These are phyloP conservation scores for Aspergillus nanangensis DNA, from an alignment of 495 filamentous ascomycete genomes.

Conservation along the genomic window DNA sequence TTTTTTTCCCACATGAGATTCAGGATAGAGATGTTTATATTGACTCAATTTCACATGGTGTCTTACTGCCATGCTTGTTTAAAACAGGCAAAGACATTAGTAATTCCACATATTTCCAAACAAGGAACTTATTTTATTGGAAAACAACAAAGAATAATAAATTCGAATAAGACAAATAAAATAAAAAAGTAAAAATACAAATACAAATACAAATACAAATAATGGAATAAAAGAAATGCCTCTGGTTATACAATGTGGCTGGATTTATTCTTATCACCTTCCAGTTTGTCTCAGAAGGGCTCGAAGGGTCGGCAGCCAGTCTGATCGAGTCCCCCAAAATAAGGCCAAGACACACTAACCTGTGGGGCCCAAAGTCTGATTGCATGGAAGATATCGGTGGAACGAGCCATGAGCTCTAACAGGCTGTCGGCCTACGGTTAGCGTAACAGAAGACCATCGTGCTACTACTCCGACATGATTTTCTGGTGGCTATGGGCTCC, in stretches of 20 bases:
- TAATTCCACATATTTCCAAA: background rate
- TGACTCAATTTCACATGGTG: constrained; percentile 12
- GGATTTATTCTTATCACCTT: constrained; percentile 13
- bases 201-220: background rate
- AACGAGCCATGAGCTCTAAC: constrained; percentile 11
- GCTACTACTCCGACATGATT: background rate
- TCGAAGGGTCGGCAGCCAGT: constrained; percentile 3
- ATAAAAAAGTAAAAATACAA: too few species aligned
- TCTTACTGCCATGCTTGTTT: constrained; percentile 4
- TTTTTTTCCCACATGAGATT: too few species aligned
- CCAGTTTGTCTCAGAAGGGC: constrained; percentile 3
- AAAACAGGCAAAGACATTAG: constrained; percentile 3
- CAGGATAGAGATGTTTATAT: too few species aligned
- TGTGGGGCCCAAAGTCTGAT: constrained; percentile 10
- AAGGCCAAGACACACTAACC: constrained; percentile 16
- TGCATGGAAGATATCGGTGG: constrained; percentile 14
- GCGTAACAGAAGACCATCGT: constrained; percentile 1
- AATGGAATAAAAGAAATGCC: background rate
- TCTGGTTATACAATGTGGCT: constrained; percentile 11
- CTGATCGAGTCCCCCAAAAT: constrained; percentile 13
- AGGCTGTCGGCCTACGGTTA: constrained; percentile 2
- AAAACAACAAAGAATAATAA: too few species aligned
- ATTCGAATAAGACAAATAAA: too few species aligned
- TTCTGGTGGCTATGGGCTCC: too few species aligned
- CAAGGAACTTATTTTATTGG: too few species aligned